Evolutionary conservation across 1,284 basidiomycete genomes (phyloP).

Genomic region (Trichosporon sp.): DNA sequence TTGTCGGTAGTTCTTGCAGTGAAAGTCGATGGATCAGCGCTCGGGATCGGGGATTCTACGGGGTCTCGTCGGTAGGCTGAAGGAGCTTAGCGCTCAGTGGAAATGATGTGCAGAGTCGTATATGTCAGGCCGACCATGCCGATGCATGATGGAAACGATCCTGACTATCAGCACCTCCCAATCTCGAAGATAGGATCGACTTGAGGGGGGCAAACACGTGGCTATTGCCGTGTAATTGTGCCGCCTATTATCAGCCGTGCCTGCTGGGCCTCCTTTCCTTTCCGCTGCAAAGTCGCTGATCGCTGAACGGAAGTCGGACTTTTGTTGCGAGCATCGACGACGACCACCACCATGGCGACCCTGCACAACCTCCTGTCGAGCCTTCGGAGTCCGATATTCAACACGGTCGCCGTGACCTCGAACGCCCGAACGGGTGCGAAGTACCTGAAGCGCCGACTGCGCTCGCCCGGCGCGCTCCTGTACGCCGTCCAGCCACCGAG

Average conservation of each 20-base stretch:
- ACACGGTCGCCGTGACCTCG: slow-evolving; percentile 75
- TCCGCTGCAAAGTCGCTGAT: neutral
- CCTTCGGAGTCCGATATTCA: slow-evolving; percentile 57
- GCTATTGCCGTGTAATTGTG: neutral
- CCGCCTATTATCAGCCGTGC: neutral
- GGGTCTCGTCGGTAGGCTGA: too few relatives aligned
- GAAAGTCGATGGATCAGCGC: too few relatives aligned
- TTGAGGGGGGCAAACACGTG: neutral
- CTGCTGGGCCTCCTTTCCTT: neutral
- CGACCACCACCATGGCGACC: slow-evolving; percentile 11
- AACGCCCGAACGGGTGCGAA: slow-evolving; percentile 74
- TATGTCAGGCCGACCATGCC: too few relatives aligned
- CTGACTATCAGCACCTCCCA: too few relatives aligned
- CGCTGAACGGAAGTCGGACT: neutral
- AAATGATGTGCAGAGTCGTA: too few relatives aligned
- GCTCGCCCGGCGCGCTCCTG: slow-evolving; percentile 67
- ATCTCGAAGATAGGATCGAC: too few relatives aligned
- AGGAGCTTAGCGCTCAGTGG: too few relatives aligned
- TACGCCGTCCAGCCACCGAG: slow-evolving; percentile 54
- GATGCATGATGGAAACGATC: too few relatives aligned
- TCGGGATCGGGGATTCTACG: too few relatives aligned
- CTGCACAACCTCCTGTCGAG: slow-evolving; percentile 31
- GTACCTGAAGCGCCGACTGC: slow-evolving; percentile 67
- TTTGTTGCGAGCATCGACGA: neutral
- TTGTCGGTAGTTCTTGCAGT: too few relatives aligned